These are phyloP conservation scores for Epichloe hybrida DNA, from an alignment of 2,329 filamentous ascomycete species.

Conservation along the genomic window DNA sequence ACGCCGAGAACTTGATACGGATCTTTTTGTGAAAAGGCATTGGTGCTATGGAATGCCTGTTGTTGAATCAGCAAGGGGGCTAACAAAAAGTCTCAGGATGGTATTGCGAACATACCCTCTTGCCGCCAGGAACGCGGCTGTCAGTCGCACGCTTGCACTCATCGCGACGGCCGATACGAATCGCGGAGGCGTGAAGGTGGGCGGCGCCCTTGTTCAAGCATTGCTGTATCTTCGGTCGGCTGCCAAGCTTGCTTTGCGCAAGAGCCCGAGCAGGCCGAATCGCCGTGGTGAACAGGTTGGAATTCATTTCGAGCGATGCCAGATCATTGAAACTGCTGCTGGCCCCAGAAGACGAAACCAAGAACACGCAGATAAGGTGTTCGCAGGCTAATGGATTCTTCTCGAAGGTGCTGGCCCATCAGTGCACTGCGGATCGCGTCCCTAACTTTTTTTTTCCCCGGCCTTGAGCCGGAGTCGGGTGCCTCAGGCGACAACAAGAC, in stretches of 20 bases:
- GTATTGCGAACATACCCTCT: conserved; percentile 13
- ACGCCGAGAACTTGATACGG: conserved; percentile 85
- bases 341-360: neutral
- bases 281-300: conserved; percentile 32
- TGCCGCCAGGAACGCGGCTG: conserved; percentile 11
- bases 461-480: conserved; percentile 13
- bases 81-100: neutral
- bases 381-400: conserved; percentile 4
- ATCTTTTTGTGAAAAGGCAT: conserved; percentile 46
- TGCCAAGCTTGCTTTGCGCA: conserved; percentile 28
- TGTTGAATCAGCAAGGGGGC: neutral
- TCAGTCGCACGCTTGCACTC: conserved; percentile 10
- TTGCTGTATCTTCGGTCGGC: conserved; percentile 25
- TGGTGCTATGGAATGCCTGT: conserved; percentile 49
- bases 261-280: conserved; percentile 32
- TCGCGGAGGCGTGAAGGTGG: conserved; percentile 20
- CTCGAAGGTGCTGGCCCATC: conserved; percentile 3
- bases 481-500: conserved; percentile 15
- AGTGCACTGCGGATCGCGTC: neutral
- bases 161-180: conserved; percentile 9
- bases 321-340: conserved; percentile 15
- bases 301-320: conserved; percentile 29
- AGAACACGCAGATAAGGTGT: neutral
- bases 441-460: conserved; percentile 9
- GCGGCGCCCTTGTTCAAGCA: conserved; percentile 25